These are phyloP conservation scores for Tulasnella sp. DNA, from an alignment of 768 basidiomycete genomes.

Conservation along the genomic window DNA sequence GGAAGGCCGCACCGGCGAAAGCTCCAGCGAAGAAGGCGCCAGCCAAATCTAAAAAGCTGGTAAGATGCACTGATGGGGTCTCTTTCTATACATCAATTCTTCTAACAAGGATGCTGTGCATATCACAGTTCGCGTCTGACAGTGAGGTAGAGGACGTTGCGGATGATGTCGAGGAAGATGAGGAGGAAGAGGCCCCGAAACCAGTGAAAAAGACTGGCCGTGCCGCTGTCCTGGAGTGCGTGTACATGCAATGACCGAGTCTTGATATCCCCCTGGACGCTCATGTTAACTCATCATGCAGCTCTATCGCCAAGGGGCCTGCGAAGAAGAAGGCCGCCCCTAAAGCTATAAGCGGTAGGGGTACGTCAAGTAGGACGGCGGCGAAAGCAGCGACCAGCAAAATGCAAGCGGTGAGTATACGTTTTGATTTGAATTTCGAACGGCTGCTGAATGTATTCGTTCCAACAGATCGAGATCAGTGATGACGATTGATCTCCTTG, in stretches of 20 bases:
- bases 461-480: constrained; percentile 19
- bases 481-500: constrained; percentile 16
- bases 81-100: neutral
- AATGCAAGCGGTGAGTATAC: constrained; percentile 11
- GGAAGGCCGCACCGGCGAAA: constrained; percentile 20
- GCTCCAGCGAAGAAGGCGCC: constrained; percentile 25
- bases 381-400: constrained; percentile 9
- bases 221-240: constrained; percentile 53
- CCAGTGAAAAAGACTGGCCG: constrained; percentile 41
- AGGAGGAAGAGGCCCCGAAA: constrained; percentile 39
- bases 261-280: no score
- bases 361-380: constrained; percentile 4
- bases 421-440: no score
- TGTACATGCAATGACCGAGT: no score
- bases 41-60: constrained; percentile 38
- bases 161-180: constrained; percentile 40
- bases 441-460: neutral
- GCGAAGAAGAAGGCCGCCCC: constrained; percentile 27
- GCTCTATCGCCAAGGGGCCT: constrained; percentile 36
- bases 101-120: constrained; percentile 23
- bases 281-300: neutral
- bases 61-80: constrained; percentile 16
- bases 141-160: constrained; percentile 40
- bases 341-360: constrained; percentile 25
- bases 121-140: constrained; percentile 30